A percentile compares a stretch with the other conserved stretches of the same genome.
phyloP scores from a whole-genome alignment of 2,329 filamentous ascomycete genomes.

The Mycosphaerella sp. region DNA sequence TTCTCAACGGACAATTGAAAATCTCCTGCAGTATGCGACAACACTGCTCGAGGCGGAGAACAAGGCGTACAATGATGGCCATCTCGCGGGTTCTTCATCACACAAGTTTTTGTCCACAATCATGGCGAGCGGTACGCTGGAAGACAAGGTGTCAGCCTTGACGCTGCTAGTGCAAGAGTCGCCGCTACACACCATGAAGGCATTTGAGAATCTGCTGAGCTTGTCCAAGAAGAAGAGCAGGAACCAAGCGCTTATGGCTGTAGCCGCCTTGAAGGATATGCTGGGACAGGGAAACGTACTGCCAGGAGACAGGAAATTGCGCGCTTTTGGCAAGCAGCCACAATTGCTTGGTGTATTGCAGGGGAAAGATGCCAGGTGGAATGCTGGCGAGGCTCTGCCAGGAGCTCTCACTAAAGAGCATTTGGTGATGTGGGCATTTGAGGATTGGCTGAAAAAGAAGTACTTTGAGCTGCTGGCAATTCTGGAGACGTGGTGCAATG shows the following conservation, averaged over 20 bases:
- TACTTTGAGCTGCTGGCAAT: slow-evolving; percentile 93
- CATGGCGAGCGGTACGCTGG: slow-evolving; percentile 91
- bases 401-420: slow-evolving; percentile 67
- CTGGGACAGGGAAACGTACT: slow-evolving; percentile 82
- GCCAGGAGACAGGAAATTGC: slow-evolving; percentile 73
- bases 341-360: slow-evolving; percentile 66
- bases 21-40: slow-evolving; percentile 63
- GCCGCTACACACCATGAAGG: slow-evolving; percentile 83
- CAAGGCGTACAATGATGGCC: slow-evolving; percentile 62
- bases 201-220: slow-evolving; percentile 73
- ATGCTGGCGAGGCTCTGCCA: slow-evolving; percentile 61
- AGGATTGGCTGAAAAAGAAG: slow-evolving; percentile 89
- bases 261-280: slow-evolving; percentile 89
- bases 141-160: slow-evolving; percentile 91
- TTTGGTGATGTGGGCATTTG: slow-evolving; percentile 81
- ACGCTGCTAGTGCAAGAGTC: slow-evolving; percentile 95
- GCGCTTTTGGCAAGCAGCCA: slow-evolving; percentile 72
- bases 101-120: slow-evolving; percentile 96
- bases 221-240: slow-evolving; percentile 91
- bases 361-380: slow-evolving; percentile 58
- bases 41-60: slow-evolving; percentile 72
- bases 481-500: slow-evolving; percentile 85
- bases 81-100: slow-evolving; percentile 72
- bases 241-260: slow-evolving; percentile 84
- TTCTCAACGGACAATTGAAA: slow-evolving; percentile 49